Evolutionary conservation across 2,329 filamentous ascomycete species (phyloP).

Genomic region (Aspergillus sp.): DNA sequence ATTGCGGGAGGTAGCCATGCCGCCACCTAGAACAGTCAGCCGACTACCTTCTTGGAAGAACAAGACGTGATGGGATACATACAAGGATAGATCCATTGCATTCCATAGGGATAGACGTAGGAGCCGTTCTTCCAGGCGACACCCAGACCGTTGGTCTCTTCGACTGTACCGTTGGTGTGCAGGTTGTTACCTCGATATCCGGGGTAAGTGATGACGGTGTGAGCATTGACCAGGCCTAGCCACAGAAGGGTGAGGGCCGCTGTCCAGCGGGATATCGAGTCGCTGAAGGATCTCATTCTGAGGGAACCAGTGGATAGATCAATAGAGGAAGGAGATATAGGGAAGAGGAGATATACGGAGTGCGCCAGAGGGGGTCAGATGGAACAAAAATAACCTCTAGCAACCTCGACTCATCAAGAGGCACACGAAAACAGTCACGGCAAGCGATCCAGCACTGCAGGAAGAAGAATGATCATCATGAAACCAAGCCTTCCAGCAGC

Average conservation of each 20-base stretch:
- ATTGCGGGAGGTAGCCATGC: conserved; percentile 74
- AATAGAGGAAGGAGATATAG: conserved; percentile 3
- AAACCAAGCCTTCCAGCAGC: conserved; percentile 26
- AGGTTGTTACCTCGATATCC: conserved; percentile 87
- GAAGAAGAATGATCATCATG: conserved; percentile 16
- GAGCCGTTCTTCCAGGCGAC: conserved; percentile 51
- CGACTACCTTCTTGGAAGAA: no score
- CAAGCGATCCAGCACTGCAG: conserved; percentile 3
- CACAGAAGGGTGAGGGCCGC: conserved; percentile 38
- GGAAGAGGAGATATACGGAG: conserved; percentile 4
- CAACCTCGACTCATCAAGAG: conserved; percentile 11
- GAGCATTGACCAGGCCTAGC: conserved; percentile 50
- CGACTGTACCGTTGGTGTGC: conserved; percentile 67
- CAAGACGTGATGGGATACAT: conserved; percentile 39
- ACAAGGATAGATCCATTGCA: conserved; percentile 98
- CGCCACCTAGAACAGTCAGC: conserved; percentile 66
- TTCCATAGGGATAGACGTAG: conserved; percentile 73
- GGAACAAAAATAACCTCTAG: conserved; percentile 1
- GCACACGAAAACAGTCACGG: background rate
- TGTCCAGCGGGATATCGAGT: conserved; percentile 32
- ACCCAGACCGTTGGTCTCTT: conserved; percentile 49
- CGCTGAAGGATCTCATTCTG: conserved; percentile 30
- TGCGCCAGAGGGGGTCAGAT: conserved; percentile 5
- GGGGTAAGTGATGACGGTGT: conserved; percentile 83
- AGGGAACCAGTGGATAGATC: background rate